Conservation (phyloP, 768 basidiomycete species). For the Peribolospora kevripleyi region DNA sequence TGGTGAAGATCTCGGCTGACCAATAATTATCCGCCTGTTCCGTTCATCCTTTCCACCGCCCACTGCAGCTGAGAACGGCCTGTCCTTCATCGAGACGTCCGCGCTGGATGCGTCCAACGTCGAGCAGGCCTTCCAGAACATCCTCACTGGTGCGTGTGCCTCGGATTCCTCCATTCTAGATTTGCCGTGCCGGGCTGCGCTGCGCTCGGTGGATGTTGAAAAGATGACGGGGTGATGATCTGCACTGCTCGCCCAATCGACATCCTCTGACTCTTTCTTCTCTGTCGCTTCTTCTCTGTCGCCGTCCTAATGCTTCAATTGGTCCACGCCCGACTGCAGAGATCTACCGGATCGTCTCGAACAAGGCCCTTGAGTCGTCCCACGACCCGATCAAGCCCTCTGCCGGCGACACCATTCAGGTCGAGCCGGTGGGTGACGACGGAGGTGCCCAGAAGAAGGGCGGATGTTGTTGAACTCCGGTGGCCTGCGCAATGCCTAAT, state of each 20-base stretch:
- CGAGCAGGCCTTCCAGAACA: slow-evolving; percentile 89
- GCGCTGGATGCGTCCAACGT: slow-evolving; percentile 99
- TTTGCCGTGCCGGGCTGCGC: no score
- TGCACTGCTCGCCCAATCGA: no score
- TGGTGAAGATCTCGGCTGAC: slow-evolving; percentile 66
- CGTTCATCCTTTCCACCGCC: not conserved
- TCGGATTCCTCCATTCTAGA: not conserved
- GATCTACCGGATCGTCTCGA: slow-evolving; percentile 91
- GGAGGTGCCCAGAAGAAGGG: slow-evolving; percentile 20
- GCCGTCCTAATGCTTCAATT: not conserved
- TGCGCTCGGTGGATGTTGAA: no score
- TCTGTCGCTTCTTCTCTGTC: not conserved
- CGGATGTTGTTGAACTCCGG: slow-evolving; percentile 21
- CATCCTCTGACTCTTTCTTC: not conserved
- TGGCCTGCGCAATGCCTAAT: not conserved
- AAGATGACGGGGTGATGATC: no score
- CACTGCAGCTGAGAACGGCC: slow-evolving; percentile 50
- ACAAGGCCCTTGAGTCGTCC: slow-evolving; percentile 73
- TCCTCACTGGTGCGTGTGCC: slow-evolving; percentile 47
- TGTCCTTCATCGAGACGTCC: slow-evolving; percentile 96
- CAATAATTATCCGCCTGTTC: slow-evolving; percentile 17
- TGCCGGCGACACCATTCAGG: slow-evolving; percentile 58
- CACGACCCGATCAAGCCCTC: slow-evolving; percentile 53
- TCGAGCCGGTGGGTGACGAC: slow-evolving; percentile 38
- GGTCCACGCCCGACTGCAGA: slow-evolving; percentile 27